These are phyloP conservation scores for Danielia reshetovae DNA, from an alignment of 805 yeast species.

Conservation along the genomic window DNA sequence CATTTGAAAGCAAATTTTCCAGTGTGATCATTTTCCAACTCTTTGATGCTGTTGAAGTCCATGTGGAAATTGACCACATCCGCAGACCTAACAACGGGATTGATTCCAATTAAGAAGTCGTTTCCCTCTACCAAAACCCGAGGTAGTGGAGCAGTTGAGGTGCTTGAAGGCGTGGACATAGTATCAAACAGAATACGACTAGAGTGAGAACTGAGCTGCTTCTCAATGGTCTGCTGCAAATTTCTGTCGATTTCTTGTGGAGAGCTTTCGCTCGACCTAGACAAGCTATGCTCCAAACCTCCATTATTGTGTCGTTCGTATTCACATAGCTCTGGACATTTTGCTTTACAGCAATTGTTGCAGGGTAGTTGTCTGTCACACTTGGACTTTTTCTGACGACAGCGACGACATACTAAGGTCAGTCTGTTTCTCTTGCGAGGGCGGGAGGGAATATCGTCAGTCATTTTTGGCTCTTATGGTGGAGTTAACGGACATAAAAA, in stretches of 20 bases:
- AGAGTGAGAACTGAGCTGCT: background rate
- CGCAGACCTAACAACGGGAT: conserved; percentile 11
- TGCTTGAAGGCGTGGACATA: background rate
- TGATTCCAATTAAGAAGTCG: conserved; percentile 9
- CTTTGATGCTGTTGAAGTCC: conserved; percentile 6
- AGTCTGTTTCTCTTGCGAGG: conserved; percentile 9
- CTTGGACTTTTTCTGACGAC: conserved; percentile 13
- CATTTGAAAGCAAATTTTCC: background rate
- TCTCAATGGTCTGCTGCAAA: conserved; percentile 1
- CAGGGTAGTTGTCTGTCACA: conserved; percentile 14
- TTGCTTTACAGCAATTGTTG: conserved; percentile 10
- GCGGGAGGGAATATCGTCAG: too few relatives aligned
- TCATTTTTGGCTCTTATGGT: too few relatives aligned
- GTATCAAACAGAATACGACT: background rate
- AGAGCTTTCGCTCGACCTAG: background rate
- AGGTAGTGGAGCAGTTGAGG: background rate
- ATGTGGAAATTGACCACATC: conserved; percentile 15
- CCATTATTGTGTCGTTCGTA: conserved; percentile 4
- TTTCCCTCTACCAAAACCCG: conserved; percentile 1
- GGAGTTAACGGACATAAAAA: too few relatives aligned
- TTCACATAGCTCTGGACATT: conserved; percentile 10
- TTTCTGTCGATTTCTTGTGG: background rate
- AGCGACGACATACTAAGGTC: conserved; percentile 16
- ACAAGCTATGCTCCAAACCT: background rate
- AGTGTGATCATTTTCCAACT: background rate